Conservation (phyloP, 1,284 basidiomycete genomes). For the Pyrrhoderma noxium region DNA sequence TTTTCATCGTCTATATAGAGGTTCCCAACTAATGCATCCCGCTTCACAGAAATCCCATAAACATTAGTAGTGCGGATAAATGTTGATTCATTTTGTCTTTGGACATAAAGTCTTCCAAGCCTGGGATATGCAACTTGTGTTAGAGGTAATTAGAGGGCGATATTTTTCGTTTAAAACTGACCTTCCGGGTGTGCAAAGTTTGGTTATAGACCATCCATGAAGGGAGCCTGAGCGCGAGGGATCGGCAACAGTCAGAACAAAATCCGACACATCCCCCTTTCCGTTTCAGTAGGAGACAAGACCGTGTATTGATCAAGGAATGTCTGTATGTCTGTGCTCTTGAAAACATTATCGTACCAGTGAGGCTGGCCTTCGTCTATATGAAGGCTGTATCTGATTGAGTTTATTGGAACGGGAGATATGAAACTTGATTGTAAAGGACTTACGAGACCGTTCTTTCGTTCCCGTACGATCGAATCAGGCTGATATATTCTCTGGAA, state of each 20-base stretch:
- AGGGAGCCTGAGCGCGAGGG: conserved; percentile 60
- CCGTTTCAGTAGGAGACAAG: conserved; percentile 10
- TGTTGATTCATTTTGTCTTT: conserved; percentile 20
- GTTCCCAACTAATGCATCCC: conserved; percentile 6
- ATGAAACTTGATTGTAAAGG: neutral
- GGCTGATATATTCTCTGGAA: conserved; percentile 52
- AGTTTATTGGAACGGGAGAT: neutral
- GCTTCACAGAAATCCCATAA: conserved; percentile 31
- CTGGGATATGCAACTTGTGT: conserved; percentile 20
- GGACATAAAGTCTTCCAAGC: conserved; percentile 28
- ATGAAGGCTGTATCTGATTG: conserved; percentile 37
- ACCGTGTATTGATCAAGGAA: conserved; percentile 42
- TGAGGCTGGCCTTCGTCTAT: conserved; percentile 60
- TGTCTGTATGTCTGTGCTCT: conserved; percentile 43
- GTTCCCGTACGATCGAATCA: conserved; percentile 48
- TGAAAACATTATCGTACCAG: conserved; percentile 61
- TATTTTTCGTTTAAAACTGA: conserved; percentile 26
- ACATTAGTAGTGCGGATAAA: conserved; percentile 37
- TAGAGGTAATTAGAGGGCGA: conserved; percentile 17
- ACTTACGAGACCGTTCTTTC: conserved; percentile 47
- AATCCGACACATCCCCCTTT: conserved; percentile 25
- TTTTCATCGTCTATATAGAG: neutral
- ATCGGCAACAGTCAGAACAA: conserved; percentile 61
- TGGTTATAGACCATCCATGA: conserved; percentile 56
- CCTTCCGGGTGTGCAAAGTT: conserved; percentile 54